phyloP scores from a whole-genome alignment of 768 basidiomycete species.

The Tulasnella sp. region DNA sequence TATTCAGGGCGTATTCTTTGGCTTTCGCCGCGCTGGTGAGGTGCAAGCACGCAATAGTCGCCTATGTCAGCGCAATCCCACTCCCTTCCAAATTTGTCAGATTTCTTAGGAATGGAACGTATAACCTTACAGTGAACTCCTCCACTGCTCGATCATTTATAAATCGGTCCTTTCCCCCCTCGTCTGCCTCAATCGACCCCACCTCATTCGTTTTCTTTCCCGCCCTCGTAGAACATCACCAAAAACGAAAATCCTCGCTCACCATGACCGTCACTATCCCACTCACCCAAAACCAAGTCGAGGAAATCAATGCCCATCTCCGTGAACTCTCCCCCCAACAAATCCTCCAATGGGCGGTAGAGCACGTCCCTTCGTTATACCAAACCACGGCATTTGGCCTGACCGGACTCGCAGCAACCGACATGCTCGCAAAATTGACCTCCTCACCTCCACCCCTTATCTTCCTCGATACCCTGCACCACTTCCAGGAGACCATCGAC shows the following conservation, averaged over 20 bases:
- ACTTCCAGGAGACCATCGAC: conserved; percentile 89
- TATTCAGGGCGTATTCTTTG: not conserved
- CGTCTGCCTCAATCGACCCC: not conserved
- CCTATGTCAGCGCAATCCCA: conserved; percentile 14
- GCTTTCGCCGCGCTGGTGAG: not conserved
- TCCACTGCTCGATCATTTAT: not conserved
- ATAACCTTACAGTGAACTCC: not conserved
- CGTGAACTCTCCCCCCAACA: conserved; percentile 69
- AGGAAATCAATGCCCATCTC: conserved; percentile 70
- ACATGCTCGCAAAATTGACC: conserved; percentile 88
- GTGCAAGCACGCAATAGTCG: conserved; percentile 8
- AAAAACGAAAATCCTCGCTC: conserved; percentile 19
- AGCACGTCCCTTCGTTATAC: conserved; percentile 71
- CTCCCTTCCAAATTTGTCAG: not conserved
- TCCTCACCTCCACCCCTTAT: conserved; percentile 71
- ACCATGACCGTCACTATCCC: conserved; percentile 49
- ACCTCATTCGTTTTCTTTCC: not conserved
- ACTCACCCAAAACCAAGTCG: conserved; percentile 55
- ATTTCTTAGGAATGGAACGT: not conserved
- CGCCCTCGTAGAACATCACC: not conserved
- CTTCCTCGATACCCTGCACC: conserved; percentile 95
- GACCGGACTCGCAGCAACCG: conserved; percentile 87
- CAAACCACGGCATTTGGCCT: conserved; percentile 95
- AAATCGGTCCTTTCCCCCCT: not conserved
- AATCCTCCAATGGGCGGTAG: conserved; percentile 81